Base-by-base conservation (phyloP, 2,329 filamentous ascomycete genomes). In the Pseudogymnoascus sp. region DNA sequence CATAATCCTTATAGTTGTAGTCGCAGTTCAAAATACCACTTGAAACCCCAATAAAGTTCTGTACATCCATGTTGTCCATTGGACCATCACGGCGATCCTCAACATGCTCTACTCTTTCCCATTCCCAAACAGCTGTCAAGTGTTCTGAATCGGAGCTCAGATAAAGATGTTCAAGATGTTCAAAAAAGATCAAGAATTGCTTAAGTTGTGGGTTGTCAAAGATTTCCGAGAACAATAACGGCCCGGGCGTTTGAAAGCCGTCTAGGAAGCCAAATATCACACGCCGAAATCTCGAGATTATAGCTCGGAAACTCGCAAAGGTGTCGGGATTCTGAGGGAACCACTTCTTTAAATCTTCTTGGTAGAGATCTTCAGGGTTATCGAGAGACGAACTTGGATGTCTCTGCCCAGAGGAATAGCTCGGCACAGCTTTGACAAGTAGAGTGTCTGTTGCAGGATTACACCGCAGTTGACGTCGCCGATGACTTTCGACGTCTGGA, bases 101-200 rank as follows among this genome's bases (percentile, higher is more conserved):
- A 62, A 63, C 40, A 61, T 42, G 33, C 62, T 40, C 53, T 28
- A 63, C 62, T 63, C 62, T 63, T 63, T 63, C 31, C 62, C 62
- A 63, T 61, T 63, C 53, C 62, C 28, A 42, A 63, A 60, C 53
- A 42, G 47, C 53, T 59, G 47, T 28, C 47, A 42, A 61, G 62
- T 60, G 17, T 40, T 60, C 62, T 61, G 31, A 36, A 61, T 61
- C 53, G 33, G 62, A 40, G 50, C 62, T 31, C 15, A 63, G 31
- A 63, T 61, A 63, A 61, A 63, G 31, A 42, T 60, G 50, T 61
- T 63, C 62, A 38, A 63, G 62, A 42, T 19, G 33, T 53, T 63
- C 62, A 61, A 63, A 63, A 63, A 63, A 63, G 28, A 63, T 63
- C 31, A 63, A 63, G 62, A 63, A 63, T 61, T 40, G 62, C 47